A percentile compares a stretch with the other conserved stretches of the same genome.
Evolutionary conservation across 1,139 yeast genomes (phyloP).

Genomic region (Taphrina wiesneri): DNA sequence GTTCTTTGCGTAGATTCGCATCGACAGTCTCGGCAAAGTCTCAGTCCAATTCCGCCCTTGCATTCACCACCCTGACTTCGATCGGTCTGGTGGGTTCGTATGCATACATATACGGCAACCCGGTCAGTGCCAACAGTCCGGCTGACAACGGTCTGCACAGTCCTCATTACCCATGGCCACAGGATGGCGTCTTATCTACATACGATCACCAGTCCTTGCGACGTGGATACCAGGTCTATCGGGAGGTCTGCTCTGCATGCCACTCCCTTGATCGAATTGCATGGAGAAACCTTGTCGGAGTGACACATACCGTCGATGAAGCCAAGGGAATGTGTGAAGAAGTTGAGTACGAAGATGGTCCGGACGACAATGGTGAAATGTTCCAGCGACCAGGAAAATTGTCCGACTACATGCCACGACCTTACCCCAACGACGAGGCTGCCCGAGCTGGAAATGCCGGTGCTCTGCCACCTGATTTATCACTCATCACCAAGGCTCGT

Average conservation of each 20-base stretch:
- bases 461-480: conserved; percentile 97
- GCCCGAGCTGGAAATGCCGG: conserved; percentile 99
- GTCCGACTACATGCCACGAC: conserved; percentile 92
- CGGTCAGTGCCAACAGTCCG: conserved; percentile 96
- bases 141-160: conserved; percentile 99
- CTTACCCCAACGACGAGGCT: conserved; percentile 96
- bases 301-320: conserved; percentile 86
- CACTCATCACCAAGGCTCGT: conserved; percentile 97
- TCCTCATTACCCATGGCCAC: conserved; percentile 91
- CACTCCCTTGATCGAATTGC: conserved; percentile 93
- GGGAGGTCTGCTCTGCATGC: conserved; percentile 98
- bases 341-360: conserved; percentile 97
- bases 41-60: conserved; percentile 39
- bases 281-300: conserved; percentile 98
- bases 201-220: conserved; percentile 80
- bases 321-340: conserved; percentile 94
- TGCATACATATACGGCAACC: conserved; percentile 66
- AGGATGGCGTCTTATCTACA: conserved; percentile 80
- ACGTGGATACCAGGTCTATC: conserved; percentile 98
- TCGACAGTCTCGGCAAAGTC: conserved; percentile 36
- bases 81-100: conserved; percentile 47
- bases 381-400: conserved; percentile 98
- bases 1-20: conserved; percentile 30
- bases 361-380: conserved; percentile 99
- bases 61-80: conserved; percentile 41